phyloP scores from a whole-genome alignment of 179 eudicot genomes.

The Amaranthus tricolor region DNA sequence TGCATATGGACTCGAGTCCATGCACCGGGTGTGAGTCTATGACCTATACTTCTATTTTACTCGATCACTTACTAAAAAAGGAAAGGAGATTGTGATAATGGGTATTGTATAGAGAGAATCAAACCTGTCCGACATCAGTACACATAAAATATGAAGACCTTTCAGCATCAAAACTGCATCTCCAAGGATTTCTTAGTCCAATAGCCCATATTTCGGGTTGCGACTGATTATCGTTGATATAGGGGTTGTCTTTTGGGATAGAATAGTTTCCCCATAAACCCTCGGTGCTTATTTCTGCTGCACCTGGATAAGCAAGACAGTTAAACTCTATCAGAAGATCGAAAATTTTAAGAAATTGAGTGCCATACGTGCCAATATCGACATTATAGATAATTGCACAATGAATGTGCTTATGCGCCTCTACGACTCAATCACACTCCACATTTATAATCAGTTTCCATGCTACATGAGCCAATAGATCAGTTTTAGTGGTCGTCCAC shows the following conservation, averaged over 20 bases:
- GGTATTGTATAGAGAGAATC: conserved; percentile 2
- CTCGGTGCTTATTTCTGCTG: conserved; percentile 39
- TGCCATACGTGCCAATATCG: not conserved
- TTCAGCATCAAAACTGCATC: conserved; percentile 80
- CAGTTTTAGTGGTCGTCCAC: too few relatives aligned
- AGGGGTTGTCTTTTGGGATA: conserved; percentile 86
- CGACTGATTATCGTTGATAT: conserved; percentile 46
- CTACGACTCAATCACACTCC: too few relatives aligned
- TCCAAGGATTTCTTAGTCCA: conserved; percentile 86
- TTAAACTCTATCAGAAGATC: not conserved
- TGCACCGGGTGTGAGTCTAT: too few relatives aligned
- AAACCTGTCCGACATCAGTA: conserved; percentile 81
- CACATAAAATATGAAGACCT: conserved; percentile 83
- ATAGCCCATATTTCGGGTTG: conserved; percentile 82
- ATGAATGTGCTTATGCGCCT: not conserved
- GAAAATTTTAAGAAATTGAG: not conserved
- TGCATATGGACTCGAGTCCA: too few relatives aligned
- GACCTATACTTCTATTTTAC: too few relatives aligned
- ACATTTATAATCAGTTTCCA: too few relatives aligned
- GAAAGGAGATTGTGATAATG: not conserved
- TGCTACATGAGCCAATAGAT: too few relatives aligned
- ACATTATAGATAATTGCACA: not conserved
- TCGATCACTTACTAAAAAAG: not conserved
- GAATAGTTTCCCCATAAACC: conserved; percentile 86
- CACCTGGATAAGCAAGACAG: conserved; percentile 40